These are phyloP conservation scores for Vanrija humicola DNA, from an alignment of 1,284 basidiomycete species.

Conservation along the genomic window DNA sequence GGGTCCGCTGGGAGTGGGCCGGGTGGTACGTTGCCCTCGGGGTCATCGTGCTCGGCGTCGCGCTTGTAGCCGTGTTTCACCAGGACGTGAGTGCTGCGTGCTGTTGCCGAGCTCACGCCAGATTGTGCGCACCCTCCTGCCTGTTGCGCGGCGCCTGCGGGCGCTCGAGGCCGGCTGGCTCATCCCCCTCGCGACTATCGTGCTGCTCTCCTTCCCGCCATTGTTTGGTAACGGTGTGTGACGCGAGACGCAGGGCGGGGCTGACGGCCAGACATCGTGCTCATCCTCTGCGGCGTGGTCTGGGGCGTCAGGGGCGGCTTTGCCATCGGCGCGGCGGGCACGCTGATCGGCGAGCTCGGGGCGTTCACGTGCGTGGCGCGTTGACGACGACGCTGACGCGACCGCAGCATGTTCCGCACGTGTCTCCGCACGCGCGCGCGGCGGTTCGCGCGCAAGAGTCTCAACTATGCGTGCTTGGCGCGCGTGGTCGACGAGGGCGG, in stretches of 20 bases:
- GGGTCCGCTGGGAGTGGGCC: conserved; percentile 29
- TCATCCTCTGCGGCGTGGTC: conserved; percentile 42
- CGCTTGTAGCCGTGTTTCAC: conserved; percentile 31
- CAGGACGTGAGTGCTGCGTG: conserved; percentile 19
- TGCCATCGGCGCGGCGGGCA: conserved; percentile 38
- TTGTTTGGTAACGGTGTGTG: conserved; percentile 42
- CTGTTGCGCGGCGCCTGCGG: conserved; percentile 20
- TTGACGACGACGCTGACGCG: neutral
- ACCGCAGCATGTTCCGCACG: conserved; percentile 41
- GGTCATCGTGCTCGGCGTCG: conserved; percentile 18
- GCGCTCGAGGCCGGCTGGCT: conserved; percentile 32
- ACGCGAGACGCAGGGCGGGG: neutral
- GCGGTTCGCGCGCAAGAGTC: conserved; percentile 38
- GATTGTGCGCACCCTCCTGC: conserved; percentile 30
- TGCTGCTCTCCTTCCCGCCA: conserved; percentile 49
- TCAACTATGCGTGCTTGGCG: conserved; percentile 46
- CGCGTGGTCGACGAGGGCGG: conserved; percentile 43
- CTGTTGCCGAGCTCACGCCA: neutral
- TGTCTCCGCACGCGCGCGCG: conserved; percentile 35
- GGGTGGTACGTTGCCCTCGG: conserved; percentile 22
- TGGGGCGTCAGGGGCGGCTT: conserved; percentile 47
- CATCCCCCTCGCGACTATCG: conserved; percentile 41
- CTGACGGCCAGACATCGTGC: conserved; percentile 29
- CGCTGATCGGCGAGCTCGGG: conserved; percentile 40
- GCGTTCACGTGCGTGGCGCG: conserved; percentile 29